Percentiles rank a stretch among this genome's conserved stretches.
phyloP scores from a whole-genome alignment of 257 asterid species.

The Ocimum tenuiflorum region DNA sequence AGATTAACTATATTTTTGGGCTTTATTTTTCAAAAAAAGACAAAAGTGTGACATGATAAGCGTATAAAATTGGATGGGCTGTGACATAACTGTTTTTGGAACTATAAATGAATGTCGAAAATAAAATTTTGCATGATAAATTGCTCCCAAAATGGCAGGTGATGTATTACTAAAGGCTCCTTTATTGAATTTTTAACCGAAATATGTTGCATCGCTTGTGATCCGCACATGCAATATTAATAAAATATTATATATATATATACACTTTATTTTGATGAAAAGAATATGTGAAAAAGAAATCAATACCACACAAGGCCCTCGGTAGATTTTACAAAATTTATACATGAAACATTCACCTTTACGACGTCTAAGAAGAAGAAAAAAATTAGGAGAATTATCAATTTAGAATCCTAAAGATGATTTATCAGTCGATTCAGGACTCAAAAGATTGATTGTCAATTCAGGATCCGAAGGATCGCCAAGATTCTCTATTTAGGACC shows the following conservation, averaged over 20 bases:
- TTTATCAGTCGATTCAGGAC: no score
- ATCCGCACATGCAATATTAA: not conserved
- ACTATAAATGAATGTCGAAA: not conserved
- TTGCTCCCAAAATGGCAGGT: conserved; percentile 8
- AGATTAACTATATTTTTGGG: no score
- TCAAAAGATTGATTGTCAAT: no score
- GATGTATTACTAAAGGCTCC: not conserved
- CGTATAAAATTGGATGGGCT: no score
- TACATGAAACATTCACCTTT: no score
- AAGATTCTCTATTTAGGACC: no score
- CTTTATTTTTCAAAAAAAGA: not conserved
- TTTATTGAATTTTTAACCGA: not conserved
- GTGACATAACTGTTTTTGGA: not conserved
- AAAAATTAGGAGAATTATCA: no score
- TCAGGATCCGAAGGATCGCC: no score
- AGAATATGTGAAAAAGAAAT: not conserved
- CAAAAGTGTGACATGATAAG: not conserved
- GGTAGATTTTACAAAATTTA: not conserved
- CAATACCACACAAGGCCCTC: not conserved
- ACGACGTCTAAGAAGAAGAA: no score
- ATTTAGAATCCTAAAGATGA: no score
- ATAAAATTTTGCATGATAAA: not conserved
- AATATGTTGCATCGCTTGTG: not conserved
- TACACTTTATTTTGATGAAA: not conserved
- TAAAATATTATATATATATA: not conserved